Base-by-base conservation (phyloP, 1,284 basidiomycete species). In the Pyrrhoderma lamaoense region DNA sequence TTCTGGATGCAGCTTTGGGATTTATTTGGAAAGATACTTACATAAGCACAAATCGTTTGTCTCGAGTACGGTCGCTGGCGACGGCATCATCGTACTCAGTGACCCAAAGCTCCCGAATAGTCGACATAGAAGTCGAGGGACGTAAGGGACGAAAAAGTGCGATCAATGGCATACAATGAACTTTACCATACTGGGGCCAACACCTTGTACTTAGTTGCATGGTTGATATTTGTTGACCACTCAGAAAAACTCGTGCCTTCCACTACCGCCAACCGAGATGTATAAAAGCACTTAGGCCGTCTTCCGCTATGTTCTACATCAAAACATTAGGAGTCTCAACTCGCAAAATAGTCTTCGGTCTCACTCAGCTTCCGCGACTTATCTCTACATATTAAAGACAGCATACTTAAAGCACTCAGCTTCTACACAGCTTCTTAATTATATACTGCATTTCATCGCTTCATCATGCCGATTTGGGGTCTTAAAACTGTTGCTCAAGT, bases 401-500 rank as follows among this genome's bases (percentile, higher is more conserved):
- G 11, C 38, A 18, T 16, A 16, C 25, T 47, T 19, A 37, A 16
- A 18, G n/a, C 37, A 19, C 14, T 7, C 14, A 18, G 8, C 14
- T 36, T 45, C 36, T 25, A 52, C 18, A 13, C 25, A 25, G 4
- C 38, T 9, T 19, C 13, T 14, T 52, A 11, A 11, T 31, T 31
- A 5, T 31, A 5, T 11, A 5, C 14, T 19, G 8, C 44, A n/a
- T n/a, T 40, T 25, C 25, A 14, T 36, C n/a, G 3, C 46, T 47
- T 21, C 46, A 52, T 31, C 49, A 56, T 56, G 54, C 50, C 54
- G 46, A 56, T 56, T 47, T 52, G 50, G 50, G 54, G 54, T 40
- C 54, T 56, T 42, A 52, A 52, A 27, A 56, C 54, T 49, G 54
- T 56, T 49, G 54, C 54, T 37, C 50, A 52, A 56, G 50, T 52